A percentile compares a stretch with the other conserved stretches of the same genome.
These are phyloP conservation scores for Cordyceps javanica DNA, from an alignment of 2,329 filamentous ascomycete genomes.

Conservation along the genomic window DNA sequence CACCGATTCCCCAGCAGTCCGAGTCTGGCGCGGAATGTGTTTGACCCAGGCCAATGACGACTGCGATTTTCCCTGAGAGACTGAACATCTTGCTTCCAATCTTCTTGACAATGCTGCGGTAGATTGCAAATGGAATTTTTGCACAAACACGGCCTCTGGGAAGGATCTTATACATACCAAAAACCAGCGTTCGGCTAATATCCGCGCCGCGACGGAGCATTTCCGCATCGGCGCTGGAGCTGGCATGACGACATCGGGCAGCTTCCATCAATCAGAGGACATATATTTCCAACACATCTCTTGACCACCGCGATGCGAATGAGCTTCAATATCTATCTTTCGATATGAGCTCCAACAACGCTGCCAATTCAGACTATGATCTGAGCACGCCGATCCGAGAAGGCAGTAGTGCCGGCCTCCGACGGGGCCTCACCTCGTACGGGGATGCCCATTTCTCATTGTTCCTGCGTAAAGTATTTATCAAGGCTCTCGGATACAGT, in stretches of 20 bases:
- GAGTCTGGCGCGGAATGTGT: slow-evolving; percentile 25
- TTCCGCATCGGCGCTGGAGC: background rate
- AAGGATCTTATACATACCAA: background rate
- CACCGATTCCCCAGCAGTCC: slow-evolving; percentile 42
- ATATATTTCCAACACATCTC: slow-evolving; percentile 6
- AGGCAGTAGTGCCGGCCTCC: slow-evolving; percentile 41
- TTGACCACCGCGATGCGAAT: background rate
- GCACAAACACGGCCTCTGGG: background rate
- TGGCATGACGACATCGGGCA: background rate
- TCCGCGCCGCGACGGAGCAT: background rate
- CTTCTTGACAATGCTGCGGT: background rate
- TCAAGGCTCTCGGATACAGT: slow-evolving; percentile 68
- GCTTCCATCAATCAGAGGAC: background rate
- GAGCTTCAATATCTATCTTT: background rate
- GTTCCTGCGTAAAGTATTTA: slow-evolving; percentile 70
- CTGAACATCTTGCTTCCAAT: slow-evolving; percentile 28
- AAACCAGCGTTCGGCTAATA: background rate
- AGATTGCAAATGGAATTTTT: background rate
- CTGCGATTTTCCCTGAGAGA: slow-evolving; percentile 36
- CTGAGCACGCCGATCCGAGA: slow-evolving; percentile 45
- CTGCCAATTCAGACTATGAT: slow-evolving; percentile 51
- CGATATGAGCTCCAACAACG: background rate
- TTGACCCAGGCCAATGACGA: slow-evolving; percentile 41
- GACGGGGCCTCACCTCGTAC: slow-evolving; percentile 61
- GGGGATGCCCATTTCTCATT: slow-evolving; percentile 70